Percentiles rank a stretch among this genome's conserved stretches.
Conservation (phyloP, 805 yeast genomes). For the Candida rishiriensis region DNA sequence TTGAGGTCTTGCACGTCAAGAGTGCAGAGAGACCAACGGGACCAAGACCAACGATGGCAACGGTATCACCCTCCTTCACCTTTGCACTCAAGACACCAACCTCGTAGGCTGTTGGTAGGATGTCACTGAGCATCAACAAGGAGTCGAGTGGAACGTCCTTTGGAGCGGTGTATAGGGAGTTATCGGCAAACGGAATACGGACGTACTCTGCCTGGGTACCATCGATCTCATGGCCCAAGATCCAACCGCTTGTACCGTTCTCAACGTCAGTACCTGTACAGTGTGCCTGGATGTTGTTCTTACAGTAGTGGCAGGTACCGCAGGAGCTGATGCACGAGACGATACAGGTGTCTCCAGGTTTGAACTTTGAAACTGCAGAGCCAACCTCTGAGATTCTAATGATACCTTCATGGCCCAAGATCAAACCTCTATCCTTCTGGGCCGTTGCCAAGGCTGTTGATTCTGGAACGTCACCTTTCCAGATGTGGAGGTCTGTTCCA, state of each 20-base stretch:
- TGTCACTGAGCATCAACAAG: constrained; percentile 57
- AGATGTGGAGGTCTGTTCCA: constrained; percentile 61
- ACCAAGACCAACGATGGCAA: constrained; percentile 64
- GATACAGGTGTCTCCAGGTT: constrained; percentile 54
- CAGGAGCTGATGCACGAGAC: constrained; percentile 66
- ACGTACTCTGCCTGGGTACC: constrained; percentile 66
- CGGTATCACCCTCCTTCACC: constrained; percentile 49
- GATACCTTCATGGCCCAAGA: constrained; percentile 61
- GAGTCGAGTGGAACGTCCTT: constrained; percentile 36
- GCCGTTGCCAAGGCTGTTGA: constrained; percentile 32
- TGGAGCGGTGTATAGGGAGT: constrained; percentile 34
- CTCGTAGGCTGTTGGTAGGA: constrained; percentile 64
- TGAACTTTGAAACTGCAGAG: constrained; percentile 41
- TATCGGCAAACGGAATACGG: constrained; percentile 48
- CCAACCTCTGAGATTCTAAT: constrained; percentile 52
- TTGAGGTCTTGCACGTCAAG: constrained; percentile 46
- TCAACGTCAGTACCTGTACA: constrained; percentile 34
- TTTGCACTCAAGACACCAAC: constrained; percentile 58
- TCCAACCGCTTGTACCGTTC: constrained; percentile 43
- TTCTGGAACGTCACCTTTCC: constrained; percentile 57
- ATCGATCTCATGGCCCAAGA: constrained; percentile 52
- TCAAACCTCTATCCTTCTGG: constrained; percentile 21
- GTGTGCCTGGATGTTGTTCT: constrained; percentile 54
- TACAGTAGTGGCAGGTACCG: constrained; percentile 53
- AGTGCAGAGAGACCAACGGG: constrained; percentile 66